Evolutionary conservation across 2,329 filamentous ascomycete genomes (phyloP).

Genomic region (Fusarium tjaetaba): DNA sequence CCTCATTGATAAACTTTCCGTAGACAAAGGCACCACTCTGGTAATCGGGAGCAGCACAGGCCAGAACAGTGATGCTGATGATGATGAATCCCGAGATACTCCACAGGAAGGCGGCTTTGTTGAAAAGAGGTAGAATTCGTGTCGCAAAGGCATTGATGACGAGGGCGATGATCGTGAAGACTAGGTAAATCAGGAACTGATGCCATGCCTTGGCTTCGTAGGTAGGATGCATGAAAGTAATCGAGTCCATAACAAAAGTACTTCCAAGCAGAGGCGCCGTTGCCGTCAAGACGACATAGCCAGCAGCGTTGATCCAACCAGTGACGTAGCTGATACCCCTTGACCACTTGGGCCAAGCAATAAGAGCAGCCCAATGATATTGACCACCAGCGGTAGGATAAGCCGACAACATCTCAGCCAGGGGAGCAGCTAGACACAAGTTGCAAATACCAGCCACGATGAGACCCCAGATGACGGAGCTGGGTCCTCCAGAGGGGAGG

Average conservation of each 20-base stretch:
- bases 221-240: slow-evolving; percentile 66
- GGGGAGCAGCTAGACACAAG: slow-evolving; percentile 72
- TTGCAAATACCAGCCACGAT: slow-evolving; percentile 72
- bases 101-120: slow-evolving; percentile 77
- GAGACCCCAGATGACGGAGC: slow-evolving; percentile 78
- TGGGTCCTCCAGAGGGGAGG: slow-evolving; percentile 76
- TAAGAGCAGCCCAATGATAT: slow-evolving; percentile 77
- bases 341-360: slow-evolving; percentile 69
- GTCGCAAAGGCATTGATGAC: slow-evolving; percentile 71
- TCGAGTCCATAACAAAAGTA: slow-evolving; percentile 72
- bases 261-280: slow-evolving; percentile 75
- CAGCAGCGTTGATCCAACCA: slow-evolving; percentile 78
- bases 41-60: slow-evolving; percentile 72
- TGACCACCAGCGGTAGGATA: slow-evolving; percentile 69
- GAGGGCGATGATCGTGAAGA: slow-evolving; percentile 68
- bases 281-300: slow-evolving; percentile 75
- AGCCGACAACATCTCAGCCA: slow-evolving; percentile 76
- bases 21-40: slow-evolving; percentile 74
- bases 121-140: slow-evolving; percentile 68
- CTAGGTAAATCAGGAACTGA: slow-evolving; percentile 78
- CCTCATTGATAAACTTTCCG: slow-evolving; percentile 72
- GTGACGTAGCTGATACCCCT: slow-evolving; percentile 74
- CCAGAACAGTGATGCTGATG: slow-evolving; percentile 75
- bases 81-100: slow-evolving; percentile 74
- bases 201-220: slow-evolving; percentile 73